Evolutionary conservation across 2,329 filamentous ascomycete species (phyloP).

Genomic region (Parastagonospora avenae): DNA sequence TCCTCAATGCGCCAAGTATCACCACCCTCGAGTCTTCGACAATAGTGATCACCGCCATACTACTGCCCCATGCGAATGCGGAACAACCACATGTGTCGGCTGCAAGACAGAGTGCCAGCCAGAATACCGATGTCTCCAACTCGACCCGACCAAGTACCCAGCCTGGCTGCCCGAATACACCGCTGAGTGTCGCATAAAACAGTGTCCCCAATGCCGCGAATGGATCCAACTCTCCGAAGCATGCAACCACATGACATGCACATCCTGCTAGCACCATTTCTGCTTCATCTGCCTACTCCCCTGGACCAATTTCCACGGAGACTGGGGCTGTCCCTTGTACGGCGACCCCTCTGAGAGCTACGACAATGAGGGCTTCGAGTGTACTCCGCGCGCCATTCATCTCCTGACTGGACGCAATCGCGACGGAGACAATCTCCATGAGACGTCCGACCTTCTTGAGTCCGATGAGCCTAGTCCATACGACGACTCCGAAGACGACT

Average conservation of each 20-base stretch:
- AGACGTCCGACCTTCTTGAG: too few relatives aligned
- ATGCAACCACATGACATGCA: slow-evolving; percentile 20
- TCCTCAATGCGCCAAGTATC: neutral
- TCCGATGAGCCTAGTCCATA: too few relatives aligned
- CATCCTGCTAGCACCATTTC: slow-evolving; percentile 10
- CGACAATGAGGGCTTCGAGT: slow-evolving; percentile 13
- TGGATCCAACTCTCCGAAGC: slow-evolving; percentile 19
- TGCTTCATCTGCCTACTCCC: slow-evolving; percentile 19
- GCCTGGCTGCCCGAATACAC: slow-evolving; percentile 16
- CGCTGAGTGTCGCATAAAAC: slow-evolving; percentile 12
- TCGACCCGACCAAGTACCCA: neutral
- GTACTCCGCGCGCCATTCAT: too few relatives aligned
- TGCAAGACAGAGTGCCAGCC: slow-evolving; percentile 8
- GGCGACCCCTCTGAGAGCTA: slow-evolving; percentile 9
- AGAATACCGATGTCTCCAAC: slow-evolving; percentile 1
- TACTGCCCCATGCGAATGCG: slow-evolving; percentile 1
- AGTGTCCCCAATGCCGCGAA: slow-evolving; percentile 11
- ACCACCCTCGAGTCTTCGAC: neutral
- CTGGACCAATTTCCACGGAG: slow-evolving; percentile 2
- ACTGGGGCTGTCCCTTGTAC: slow-evolving; percentile 5
- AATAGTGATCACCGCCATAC: neutral
- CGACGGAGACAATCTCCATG: too few relatives aligned
- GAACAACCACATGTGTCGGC: slow-evolving; percentile 3
- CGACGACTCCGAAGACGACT: too few relatives aligned
- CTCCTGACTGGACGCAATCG: too few relatives aligned